Conservation (phyloP, 495 filamentous ascomycete genomes). For the Penicillium psychrofluorescens region DNA sequence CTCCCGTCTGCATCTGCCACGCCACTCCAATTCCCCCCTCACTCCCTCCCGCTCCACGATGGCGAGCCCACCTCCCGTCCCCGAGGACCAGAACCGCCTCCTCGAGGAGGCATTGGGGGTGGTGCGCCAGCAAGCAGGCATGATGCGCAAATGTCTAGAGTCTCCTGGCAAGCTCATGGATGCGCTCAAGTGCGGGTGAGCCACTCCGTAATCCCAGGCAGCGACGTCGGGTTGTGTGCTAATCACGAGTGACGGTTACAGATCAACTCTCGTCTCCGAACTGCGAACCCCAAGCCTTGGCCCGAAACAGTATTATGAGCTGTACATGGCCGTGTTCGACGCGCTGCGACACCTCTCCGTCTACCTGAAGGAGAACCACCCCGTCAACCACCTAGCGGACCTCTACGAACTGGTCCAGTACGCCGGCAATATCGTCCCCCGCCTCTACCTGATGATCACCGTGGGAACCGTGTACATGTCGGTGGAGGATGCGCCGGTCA, state of each 20-base stretch:
- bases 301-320: slow-evolving; percentile 98
- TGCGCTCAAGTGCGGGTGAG: slow-evolving; percentile 96
- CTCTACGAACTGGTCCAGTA: slow-evolving; percentile 98
- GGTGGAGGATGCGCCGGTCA: slow-evolving; percentile 95
- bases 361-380: slow-evolving; percentile 94
- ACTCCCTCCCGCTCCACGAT: slow-evolving; percentile 28
- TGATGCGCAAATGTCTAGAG: slow-evolving; percentile 97
- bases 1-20: too few species aligned
- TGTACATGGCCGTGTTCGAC: slow-evolving; percentile 99
- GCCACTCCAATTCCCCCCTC: slow-evolving; percentile 4
- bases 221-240: slow-evolving; percentile 15
- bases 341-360: slow-evolving; percentile 93
- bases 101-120: slow-evolving; percentile 95
- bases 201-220: slow-evolving; percentile 26
- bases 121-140: slow-evolving; percentile 87
- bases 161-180: slow-evolving; percentile 99
- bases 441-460: slow-evolving; percentile 97
- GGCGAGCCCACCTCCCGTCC: slow-evolving; percentile 56
- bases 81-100: slow-evolving; percentile 88
- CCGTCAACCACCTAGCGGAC: slow-evolving; percentile 94
- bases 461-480: slow-evolving; percentile 99
- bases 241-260: slow-evolving; percentile 28
- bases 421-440: slow-evolving; percentile 95
- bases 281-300: slow-evolving; percentile 91
- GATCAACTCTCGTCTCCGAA: slow-evolving; percentile 95